A percentile compares a stretch with the other conserved stretches of the same genome.
Evolutionary conservation across 257 asterid genomes (phyloP).

Genomic region (Solanum rostratum): DNA sequence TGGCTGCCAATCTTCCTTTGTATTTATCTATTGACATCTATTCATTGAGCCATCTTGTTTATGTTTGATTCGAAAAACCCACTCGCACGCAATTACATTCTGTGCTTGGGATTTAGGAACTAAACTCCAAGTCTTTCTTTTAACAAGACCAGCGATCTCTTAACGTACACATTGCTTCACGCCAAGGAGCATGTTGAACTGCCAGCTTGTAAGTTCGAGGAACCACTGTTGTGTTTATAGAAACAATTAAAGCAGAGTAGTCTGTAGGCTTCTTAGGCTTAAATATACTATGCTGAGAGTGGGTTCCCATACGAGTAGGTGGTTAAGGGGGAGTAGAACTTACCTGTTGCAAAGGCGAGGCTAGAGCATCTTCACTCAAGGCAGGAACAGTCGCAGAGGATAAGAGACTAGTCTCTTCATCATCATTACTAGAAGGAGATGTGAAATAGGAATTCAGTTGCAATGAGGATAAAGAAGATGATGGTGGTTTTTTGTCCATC

Average conservation of each 20-base stretch:
- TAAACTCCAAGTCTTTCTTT: background rate
- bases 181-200: background rate
- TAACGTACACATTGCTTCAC: background rate
- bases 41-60: background rate
- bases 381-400: background rate
- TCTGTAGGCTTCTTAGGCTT: background rate
- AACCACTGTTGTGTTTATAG: background rate
- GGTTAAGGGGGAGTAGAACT: background rate
- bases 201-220: background rate
- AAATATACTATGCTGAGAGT: background rate
- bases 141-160: background rate
- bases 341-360: background rate
- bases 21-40: background rate
- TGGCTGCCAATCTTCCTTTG: background rate
- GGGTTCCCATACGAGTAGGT: background rate
- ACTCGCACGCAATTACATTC: background rate
- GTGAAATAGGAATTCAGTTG: background rate
- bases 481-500: background rate
- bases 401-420: background rate
- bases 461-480: background rate
- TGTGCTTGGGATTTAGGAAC: background rate
- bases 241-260: background rate
- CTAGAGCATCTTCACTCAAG: background rate
- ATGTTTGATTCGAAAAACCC: background rate
- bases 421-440: background rate